phyloP scores from a whole-genome alignment of 176 grass and related monocot species.

The Aegilops umbellulata region DNA sequence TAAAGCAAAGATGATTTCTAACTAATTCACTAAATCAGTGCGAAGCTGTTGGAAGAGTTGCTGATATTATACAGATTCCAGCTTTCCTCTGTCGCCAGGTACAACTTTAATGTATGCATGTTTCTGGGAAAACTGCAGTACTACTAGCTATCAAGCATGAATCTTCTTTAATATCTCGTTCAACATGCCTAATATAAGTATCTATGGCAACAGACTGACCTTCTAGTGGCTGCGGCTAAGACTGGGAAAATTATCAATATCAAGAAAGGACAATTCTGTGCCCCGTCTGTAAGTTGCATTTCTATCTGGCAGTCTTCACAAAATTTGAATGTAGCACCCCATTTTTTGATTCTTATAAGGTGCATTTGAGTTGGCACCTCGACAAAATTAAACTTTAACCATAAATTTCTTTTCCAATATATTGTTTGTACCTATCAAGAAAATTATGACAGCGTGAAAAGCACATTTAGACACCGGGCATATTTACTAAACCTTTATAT shows the following conservation, averaged over 20 bases:
- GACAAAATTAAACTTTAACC: background rate
- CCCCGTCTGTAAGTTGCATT: conserved; percentile 79
- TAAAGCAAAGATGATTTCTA: background rate
- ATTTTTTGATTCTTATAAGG: background rate
- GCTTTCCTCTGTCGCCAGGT: conserved; percentile 99
- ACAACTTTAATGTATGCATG: background rate
- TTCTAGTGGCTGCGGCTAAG: conserved; percentile 85
- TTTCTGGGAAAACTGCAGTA: background rate
- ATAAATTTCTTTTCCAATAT: background rate
- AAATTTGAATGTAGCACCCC: background rate
- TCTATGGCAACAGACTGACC: conserved; percentile 70
- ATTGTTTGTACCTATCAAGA: background rate
- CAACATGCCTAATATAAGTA: conserved; percentile 24
- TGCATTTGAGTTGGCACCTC: background rate
- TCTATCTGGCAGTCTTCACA: conserved; percentile 1
- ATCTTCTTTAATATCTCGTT: background rate
- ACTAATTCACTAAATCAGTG: conserved; percentile 56
- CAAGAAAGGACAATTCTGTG: conserved; percentile 99
- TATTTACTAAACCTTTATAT: background rate
- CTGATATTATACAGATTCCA: conserved; percentile 98
- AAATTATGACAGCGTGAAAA: background rate
- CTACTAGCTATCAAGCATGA: background rate
- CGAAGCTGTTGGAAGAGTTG: conserved; percentile 93
- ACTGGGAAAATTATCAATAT: conserved; percentile 98
- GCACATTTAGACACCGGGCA: background rate